Conservation (phyloP, 2,329 filamentous ascomycete genomes). For the Rutstroemia sp. region DNA sequence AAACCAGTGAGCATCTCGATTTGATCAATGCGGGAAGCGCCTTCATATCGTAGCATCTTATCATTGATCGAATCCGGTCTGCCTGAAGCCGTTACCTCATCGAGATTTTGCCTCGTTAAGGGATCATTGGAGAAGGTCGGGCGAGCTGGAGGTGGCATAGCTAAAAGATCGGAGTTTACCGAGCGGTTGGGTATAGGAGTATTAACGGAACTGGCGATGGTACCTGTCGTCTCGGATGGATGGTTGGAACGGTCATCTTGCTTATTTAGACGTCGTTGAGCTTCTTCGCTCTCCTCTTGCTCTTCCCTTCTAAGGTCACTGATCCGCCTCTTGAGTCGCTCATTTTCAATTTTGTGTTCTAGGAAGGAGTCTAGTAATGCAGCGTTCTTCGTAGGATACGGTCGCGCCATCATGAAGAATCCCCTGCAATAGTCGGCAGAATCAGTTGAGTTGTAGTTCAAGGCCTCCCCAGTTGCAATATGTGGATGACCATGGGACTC, state of each 20-base stretch:
- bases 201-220: conserved; percentile 26
- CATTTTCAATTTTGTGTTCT: conserved; percentile 95
- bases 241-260: conserved; percentile 45
- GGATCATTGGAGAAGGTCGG: conserved; percentile 55
- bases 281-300: conserved; percentile 66
- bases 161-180: conserved; percentile 35
- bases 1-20: conserved; percentile 92
- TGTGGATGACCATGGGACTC: conserved; percentile 92
- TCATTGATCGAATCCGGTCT: conserved; percentile 71
- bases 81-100: conserved; percentile 58
- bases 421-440: conserved; percentile 70
- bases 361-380: conserved; percentile 83
- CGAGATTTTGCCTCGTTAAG: conserved; percentile 72
- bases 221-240: conserved; percentile 37
- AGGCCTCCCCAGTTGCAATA: conserved; percentile 60
- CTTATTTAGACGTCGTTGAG: conserved; percentile 50
- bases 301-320: conserved; percentile 81
- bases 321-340: conserved; percentile 76
- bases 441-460: conserved; percentile 52
- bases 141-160: conserved; percentile 62
- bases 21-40: conserved; percentile 68
- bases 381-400: conserved; percentile 84
- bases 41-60: conserved; percentile 78
- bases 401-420: conserved; percentile 87
- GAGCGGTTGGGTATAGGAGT: conserved; percentile 26